These are phyloP conservation scores for Ananas comosus DNA, from an alignment of 176 grass and related monocot species.

Conservation along the genomic window DNA sequence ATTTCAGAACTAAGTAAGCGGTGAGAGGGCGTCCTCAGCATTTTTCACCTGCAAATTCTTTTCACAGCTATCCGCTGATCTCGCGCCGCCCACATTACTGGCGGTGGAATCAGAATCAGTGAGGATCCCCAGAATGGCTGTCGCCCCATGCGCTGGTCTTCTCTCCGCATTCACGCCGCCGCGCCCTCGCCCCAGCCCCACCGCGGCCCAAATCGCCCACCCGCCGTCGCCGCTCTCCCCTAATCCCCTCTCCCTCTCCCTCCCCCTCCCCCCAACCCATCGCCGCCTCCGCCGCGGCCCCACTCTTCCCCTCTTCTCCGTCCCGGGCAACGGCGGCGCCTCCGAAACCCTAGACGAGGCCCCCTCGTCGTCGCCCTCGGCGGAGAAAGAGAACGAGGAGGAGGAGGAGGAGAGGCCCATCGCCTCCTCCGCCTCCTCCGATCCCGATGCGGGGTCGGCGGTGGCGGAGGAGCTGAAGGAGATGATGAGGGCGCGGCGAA, in stretches of 20 bases:
- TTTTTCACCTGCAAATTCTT: no score
- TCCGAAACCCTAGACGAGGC: constrained; percentile 18
- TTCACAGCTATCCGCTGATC: no score
- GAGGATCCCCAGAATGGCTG: no score
- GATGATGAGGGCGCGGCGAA: constrained; percentile 53
- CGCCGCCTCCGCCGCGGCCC: neutral
- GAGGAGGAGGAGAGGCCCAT: neutral
- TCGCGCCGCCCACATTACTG: no score
- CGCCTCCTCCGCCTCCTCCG: neutral
- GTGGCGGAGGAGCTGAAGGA: constrained; percentile 85
- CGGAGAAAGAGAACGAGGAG: constrained; percentile 17
- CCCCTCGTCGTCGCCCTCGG: neutral
- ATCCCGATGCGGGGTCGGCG: neutral
- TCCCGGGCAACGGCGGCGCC: neutral
- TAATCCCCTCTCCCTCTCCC: neutral
- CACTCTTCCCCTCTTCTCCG: neutral
- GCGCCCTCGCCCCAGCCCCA: no score
- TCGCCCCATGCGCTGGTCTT: no score
- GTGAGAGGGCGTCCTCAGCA: no score
- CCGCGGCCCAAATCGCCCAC: no score
- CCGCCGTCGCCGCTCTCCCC: neutral
- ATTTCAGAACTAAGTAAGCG: no score
- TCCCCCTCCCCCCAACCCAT: constrained; percentile 19
- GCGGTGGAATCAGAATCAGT: no score
- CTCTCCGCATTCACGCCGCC: no score